Evolutionary conservation across 225 moss, liverwort and hornwort species (phyloP).

Genomic region (Sphagnum tenellum): DNA sequence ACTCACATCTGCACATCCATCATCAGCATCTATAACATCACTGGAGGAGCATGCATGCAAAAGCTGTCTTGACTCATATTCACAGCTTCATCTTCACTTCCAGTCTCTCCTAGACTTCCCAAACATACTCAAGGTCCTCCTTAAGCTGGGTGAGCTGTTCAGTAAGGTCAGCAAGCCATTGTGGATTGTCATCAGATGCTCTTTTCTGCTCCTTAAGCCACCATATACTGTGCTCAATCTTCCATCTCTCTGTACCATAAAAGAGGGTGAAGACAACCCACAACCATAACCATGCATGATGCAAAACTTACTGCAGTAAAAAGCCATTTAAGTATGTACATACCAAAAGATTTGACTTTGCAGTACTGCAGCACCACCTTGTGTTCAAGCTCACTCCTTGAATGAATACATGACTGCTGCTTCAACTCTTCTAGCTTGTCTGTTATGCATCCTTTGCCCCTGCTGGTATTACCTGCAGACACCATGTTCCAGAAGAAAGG

Average conservation of each 20-base stretch:
- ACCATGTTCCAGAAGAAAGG: neutral
- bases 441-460: constrained; percentile 89
- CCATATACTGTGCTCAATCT: constrained; percentile 88
- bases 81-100: constrained; percentile 93
- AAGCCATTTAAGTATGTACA: neutral
- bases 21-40: constrained; percentile 97
- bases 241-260: constrained; percentile 68
- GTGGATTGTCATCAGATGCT: constrained; percentile 40
- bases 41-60: constrained; percentile 92
- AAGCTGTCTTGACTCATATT: constrained; percentile 97
- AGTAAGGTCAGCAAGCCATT: constrained; percentile 35
- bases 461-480: constrained; percentile 67
- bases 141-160: constrained; percentile 75
- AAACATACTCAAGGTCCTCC: constrained; percentile 95
- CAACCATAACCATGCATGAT: neutral
- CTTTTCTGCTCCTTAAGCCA: constrained; percentile 92
- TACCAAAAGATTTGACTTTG: constrained; percentile 92
- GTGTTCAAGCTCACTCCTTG: constrained; percentile 79
- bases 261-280: neutral
- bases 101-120: constrained; percentile 59
- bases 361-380: constrained; percentile 94
- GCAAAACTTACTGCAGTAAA: neutral
- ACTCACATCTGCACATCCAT: constrained; percentile 91
- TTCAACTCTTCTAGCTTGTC: constrained; percentile 84
- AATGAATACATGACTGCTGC: constrained; percentile 82